Evolutionary conservation across 2,329 filamentous ascomycete genomes (phyloP).

Genomic region (Anisogramma anomala): DNA sequence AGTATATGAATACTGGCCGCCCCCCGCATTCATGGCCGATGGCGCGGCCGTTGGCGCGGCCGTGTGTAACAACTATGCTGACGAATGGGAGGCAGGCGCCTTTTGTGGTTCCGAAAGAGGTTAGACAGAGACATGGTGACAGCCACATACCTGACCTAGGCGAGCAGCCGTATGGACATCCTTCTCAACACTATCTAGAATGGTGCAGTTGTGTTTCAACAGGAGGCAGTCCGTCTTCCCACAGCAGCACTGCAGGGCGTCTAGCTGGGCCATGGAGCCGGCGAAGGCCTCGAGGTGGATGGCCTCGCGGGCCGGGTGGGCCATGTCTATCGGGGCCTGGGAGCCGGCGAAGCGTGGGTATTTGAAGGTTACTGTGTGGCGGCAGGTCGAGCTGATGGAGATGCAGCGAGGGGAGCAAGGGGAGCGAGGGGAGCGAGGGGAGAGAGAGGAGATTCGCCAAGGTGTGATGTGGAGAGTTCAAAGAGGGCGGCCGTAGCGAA

Average conservation of each 20-base stretch:
- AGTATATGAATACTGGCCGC: neutral
- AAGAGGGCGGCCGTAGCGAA: conserved; percentile 3
- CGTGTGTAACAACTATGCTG: conserved; percentile 2
- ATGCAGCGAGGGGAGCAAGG: neutral
- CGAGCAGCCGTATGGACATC: conserved; percentile 78
- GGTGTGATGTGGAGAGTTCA: conserved; percentile 1
- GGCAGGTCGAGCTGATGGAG: neutral
- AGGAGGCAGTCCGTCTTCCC: conserved; percentile 68
- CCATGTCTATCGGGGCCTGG: too few species aligned
- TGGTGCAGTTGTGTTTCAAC: conserved; percentile 65
- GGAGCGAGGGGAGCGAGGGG: neutral
- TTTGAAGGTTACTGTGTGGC: neutral
- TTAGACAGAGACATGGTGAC: neutral
- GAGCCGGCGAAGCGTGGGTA: too few species aligned
- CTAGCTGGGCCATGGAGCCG: conserved; percentile 17
- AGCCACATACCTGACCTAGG: conserved; percentile 71
- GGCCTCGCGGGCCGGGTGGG: conserved; percentile 9
- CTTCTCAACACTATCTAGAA: conserved; percentile 72
- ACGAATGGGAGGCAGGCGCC: too few species aligned
- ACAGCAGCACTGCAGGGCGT: conserved; percentile 64
- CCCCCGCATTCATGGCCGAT: neutral
- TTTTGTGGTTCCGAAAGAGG: too few species aligned
- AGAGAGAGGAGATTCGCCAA: neutral
- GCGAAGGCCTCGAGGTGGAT: conserved; percentile 9
- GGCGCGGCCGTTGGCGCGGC: neutral